Evolutionary conservation across 164 flowering plant genomes (phyloP).

Genomic region (Piper longum): DNA sequence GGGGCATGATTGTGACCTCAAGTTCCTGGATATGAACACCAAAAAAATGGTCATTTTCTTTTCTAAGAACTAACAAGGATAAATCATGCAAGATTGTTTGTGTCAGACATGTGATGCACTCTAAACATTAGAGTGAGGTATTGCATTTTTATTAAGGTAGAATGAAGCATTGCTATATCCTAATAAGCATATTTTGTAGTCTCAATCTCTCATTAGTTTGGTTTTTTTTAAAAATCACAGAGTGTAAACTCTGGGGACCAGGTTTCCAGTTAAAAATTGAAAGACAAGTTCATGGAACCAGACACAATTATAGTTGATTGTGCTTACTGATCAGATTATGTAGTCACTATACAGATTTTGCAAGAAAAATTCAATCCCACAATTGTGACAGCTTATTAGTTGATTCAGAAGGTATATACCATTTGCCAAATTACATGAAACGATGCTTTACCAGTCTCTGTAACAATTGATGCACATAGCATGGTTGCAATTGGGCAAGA

Average conservation of each 20-base stretch:
- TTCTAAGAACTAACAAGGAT: not conserved
- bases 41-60: not conserved
- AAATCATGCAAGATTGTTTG: too few species aligned
- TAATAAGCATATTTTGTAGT: not conserved
- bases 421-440: not conserved
- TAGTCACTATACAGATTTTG: not conserved
- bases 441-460: constrained; percentile 57
- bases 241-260: not conserved
- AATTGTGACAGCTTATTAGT: not conserved
- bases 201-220: not conserved
- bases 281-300: not conserved
- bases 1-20: constrained; percentile 84
- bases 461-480: constrained; percentile 92
- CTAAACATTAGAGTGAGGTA: too few species aligned
- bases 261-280: not conserved
- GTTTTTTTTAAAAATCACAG: not conserved
- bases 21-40: constrained; percentile 44
- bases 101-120: too few species aligned
- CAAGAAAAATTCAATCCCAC: not conserved
- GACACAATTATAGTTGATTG: not conserved
- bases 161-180: too few species aligned
- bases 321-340: not conserved
- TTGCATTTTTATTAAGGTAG: too few species aligned
- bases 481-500: constrained; percentile 86
- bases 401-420: not conserved